Base-by-base conservation (phyloP, 306 rosid species). In the Dryas octopetala region DNA sequence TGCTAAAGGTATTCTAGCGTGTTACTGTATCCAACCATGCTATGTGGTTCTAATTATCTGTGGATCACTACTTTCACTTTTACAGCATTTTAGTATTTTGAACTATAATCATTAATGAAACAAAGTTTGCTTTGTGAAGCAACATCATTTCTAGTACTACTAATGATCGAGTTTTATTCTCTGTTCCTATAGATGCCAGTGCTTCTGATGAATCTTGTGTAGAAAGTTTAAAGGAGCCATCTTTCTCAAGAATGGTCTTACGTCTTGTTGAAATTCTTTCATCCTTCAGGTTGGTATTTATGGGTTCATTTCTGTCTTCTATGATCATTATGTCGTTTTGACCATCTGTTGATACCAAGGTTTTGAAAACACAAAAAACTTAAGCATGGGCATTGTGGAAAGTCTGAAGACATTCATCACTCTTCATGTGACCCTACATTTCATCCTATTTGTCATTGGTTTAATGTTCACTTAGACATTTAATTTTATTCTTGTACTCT, bases 231-330 rank as follows among this genome's bases (percentile, higher is more conserved):
- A 84, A 83, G 79, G 91, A 90, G 83, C 98, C 98, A 65, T 86
- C 74, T 73, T 90, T 91, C 85, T 90, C 98, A 68, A 73, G 82
- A 80, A 95, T 90, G 89, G 87, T 95, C 71, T 58, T 95, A 40
- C 66, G 87, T 74, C 97, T 95, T 74, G 79, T 90, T 85, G 87
- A 85, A 82, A 84, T 95, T 83, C 91, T 95, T 64, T 87, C 97
- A 66, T 80, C 83, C 78, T 82, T 86, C 84, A 85, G 97, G 98
- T 95, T 78, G 79, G 93, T 76, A 76, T 73, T 73, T 13, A 38
- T 59, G 55, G 65, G 13, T 62, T 67, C 16, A 5, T 80, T 75
- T 63, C 54, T 82, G 49, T 60, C 38, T 65, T 74, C 14, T 65
- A 41, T 59, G 75, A 71, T 57, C 74, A 60, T 65, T 54, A 12